A percentile compares a stretch with the other conserved stretches of the same genome.
Conservation (phyloP, 2,329 filamentous ascomycete genomes). For the Pseudogymnoascus pannorum region DNA sequence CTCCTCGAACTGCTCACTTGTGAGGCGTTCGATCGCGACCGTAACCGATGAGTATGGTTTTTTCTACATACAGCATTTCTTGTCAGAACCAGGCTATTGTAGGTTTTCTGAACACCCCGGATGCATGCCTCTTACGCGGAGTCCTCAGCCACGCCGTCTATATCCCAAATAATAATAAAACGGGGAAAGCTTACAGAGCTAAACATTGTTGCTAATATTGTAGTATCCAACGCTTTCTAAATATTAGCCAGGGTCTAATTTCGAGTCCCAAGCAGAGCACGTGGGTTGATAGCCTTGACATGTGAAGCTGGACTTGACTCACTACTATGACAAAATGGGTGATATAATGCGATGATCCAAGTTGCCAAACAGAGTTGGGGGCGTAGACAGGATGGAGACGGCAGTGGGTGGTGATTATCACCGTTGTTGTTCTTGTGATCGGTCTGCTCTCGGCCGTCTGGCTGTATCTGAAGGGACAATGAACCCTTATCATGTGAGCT, state of each 20-base stretch:
- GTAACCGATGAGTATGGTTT: constrained; percentile 93
- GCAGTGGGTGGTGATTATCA: not conserved
- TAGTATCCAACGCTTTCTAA: not conserved
- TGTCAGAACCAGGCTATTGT: not conserved
- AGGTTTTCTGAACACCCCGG: not conserved
- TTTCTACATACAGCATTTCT: constrained; percentile 41
- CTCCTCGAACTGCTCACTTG: constrained; percentile 80
- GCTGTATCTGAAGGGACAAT: not conserved
- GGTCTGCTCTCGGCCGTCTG: not conserved
- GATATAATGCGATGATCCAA: not conserved
- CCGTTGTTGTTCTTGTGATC: not conserved
- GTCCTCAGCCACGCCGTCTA: not conserved
- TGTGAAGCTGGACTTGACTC: not conserved
- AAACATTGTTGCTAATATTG: not conserved
- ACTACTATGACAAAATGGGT: not conserved
- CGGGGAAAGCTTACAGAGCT: not conserved
- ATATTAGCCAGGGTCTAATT: not conserved
- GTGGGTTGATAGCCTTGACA: not conserved
- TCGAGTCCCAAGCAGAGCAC: not conserved
- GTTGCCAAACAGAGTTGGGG: not conserved
- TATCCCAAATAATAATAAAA: not conserved
- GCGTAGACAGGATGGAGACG: not conserved
- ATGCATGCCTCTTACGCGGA: not conserved
- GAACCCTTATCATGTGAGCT: not conserved
- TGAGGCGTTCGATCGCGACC: constrained; percentile 84